A percentile compares a stretch with the other conserved stretches of the same genome.
Evolutionary conservation across 768 basidiomycete genomes (phyloP).

Genomic region (Termitomyces sp.): DNA sequence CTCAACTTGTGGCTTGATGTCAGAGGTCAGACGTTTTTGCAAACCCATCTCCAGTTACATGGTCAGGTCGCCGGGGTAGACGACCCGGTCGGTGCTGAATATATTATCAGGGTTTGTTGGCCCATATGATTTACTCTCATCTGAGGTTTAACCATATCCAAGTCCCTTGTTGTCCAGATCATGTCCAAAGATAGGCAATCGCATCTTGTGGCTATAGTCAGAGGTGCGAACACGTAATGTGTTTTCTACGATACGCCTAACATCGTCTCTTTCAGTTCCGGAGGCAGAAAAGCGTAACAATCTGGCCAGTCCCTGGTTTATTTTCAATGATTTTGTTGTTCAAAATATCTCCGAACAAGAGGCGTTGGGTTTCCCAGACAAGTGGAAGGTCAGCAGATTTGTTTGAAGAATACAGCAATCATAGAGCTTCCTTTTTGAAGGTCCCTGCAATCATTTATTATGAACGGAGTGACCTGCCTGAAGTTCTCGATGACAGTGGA

Average conservation of each 20-base stretch:
- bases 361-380: conserved; percentile 81
- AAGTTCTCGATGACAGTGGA: conserved; percentile 56
- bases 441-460: conserved; percentile 89
- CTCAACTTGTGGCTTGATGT: conserved; percentile 74
- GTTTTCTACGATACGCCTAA: background rate
- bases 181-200: conserved; percentile 65
- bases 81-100: conserved; percentile 53
- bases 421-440: conserved; percentile 33
- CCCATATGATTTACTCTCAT: background rate
- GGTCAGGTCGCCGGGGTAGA: conserved; percentile 60
- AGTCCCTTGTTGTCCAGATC: conserved; percentile 85
- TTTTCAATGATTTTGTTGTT: conserved; percentile 98
- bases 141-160: background rate
- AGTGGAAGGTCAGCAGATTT: conserved; percentile 80
- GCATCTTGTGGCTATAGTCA: conserved; percentile 87
- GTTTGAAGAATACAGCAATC: background rate
- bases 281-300: conserved; percentile 48
- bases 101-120: conserved; percentile 62
- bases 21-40: conserved; percentile 55
- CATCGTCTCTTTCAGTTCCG: conserved; percentile 42
- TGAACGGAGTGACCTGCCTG: conserved; percentile 65
- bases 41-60: conserved; percentile 48
- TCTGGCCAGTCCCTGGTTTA: conserved; percentile 67
- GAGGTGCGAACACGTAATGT: conserved; percentile 45
- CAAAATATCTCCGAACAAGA: conserved; percentile 81